Percentiles rank a stretch among this genome's conserved stretches.
These are phyloP conservation scores for Penicillium malachiteum DNA, from an alignment of 495 filamentous ascomycete species.

Conservation along the genomic window DNA sequence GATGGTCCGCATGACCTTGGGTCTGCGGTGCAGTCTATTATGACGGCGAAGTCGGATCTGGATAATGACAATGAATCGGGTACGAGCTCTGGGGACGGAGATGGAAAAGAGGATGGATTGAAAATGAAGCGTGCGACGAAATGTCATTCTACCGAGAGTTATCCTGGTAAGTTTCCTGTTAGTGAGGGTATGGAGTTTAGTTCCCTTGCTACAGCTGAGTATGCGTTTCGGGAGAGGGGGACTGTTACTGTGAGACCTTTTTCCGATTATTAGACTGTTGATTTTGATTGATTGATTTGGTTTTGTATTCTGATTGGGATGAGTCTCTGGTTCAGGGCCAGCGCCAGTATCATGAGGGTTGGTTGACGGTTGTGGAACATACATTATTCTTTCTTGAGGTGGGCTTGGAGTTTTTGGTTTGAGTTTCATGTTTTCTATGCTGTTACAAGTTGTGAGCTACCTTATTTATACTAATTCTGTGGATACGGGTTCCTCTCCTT, in stretches of 20 bases:
- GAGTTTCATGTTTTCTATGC: neutral
- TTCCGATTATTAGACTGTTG: conserved; percentile 26
- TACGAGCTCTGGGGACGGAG: neutral
- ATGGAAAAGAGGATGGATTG: neutral
- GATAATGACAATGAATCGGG: conserved; percentile 2
- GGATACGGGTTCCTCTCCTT: neutral
- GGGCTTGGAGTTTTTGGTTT: neutral
- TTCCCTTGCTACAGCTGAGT: conserved; percentile 27
- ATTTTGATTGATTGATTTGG: neutral
- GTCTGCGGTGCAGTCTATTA: neutral
- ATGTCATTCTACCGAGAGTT: conserved; percentile 33
- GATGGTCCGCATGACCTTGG: conserved; percentile 2
- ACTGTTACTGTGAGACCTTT: conserved; percentile 37
- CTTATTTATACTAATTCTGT: neutral
- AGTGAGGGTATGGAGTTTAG: conserved; percentile 32
- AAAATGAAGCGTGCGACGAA: conserved; percentile 11
- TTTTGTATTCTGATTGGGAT: neutral
- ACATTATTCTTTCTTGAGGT: neutral
- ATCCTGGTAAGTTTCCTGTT: conserved; percentile 36
- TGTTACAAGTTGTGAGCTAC: neutral
- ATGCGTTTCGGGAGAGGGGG: conserved; percentile 22
- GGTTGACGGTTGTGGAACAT: neutral
- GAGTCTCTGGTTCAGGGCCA: no score
- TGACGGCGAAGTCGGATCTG: neutral
- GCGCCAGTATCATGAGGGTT: no score